Evolutionary conservation across 2,329 filamentous ascomycete genomes (phyloP), one percentile per base, ranked within the genome.

Genomic region (Penicillium italicum): DNA sequence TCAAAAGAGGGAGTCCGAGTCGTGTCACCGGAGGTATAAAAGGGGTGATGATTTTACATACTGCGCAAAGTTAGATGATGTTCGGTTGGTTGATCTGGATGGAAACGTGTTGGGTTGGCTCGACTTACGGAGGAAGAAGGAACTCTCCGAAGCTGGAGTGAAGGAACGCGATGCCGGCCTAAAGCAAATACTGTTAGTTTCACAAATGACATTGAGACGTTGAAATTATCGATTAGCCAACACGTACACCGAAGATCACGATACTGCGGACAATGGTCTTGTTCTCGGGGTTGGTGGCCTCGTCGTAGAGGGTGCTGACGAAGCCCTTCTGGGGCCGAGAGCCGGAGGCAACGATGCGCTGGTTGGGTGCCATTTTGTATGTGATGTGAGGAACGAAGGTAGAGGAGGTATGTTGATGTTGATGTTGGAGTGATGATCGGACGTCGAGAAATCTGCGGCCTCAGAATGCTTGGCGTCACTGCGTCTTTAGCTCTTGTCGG

Each of bases 111-210:
- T 38, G 24, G 14, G 11, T 20, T 12, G 48, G 30, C 5, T 56
- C 40, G 54, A 75, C 74, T 75, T 71, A 77, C 74, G 84, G 83
- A 72, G 86, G 86, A 62, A 89, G 79, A 56, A 89, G 80, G 66
- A 83, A 77, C 69, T 89, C 86, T 73, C 83, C 82, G 79, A 84
- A 86, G 52, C 83, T 82, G 76, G 85, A 88, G 55, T 84, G 80
- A 63, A 89, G 79, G 72, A 89, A 85, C 36, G 85, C 81, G 51
- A 89, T 81, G 41, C 85, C 85, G 63, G 77, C 82, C 85, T 88
- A 55, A 31, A 56, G n/a, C 53, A n/a, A 12, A 31, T 37, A 43
- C 10, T 46, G 38, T 54, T 22, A 61, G 69, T 55, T 62, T 40
- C 5, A 48, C 50, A 47, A 8, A 55, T 37, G 16, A 14, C 2